Conservation (phyloP, 345 rosid genomes). For the Noccaea caerulescens region DNA sequence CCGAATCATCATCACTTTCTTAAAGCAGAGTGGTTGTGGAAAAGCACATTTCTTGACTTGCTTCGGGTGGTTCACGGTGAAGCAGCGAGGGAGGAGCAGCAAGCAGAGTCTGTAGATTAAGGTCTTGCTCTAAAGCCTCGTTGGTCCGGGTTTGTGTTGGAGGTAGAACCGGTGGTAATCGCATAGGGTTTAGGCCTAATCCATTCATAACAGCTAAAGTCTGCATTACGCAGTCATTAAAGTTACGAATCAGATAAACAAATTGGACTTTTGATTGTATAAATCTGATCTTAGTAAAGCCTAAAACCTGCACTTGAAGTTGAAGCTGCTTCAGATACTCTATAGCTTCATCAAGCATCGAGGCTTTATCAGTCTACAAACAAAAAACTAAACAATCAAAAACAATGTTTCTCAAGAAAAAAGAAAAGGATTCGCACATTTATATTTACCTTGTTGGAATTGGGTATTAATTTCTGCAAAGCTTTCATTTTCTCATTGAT, state of each 20-base stretch:
- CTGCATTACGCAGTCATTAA: constrained; percentile 27
- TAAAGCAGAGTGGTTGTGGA: constrained; percentile 29
- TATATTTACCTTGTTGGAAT: constrained; percentile 66
- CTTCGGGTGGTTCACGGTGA: constrained; percentile 26
- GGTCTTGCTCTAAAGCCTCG: constrained; percentile 23
- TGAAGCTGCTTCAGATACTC: constrained; percentile 87
- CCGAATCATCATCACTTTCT: constrained; percentile 12
- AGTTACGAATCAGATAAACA: constrained; percentile 12
- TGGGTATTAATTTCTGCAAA: constrained; percentile 73
- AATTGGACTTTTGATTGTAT: not conserved
- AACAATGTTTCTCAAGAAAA: not conserved
- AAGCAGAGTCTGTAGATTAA: constrained; percentile 33
- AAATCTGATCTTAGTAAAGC: not conserved
- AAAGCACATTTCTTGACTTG: constrained; percentile 32
- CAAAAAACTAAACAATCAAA: not conserved
- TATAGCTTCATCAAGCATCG: constrained; percentile 87
- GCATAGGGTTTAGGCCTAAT: constrained; percentile 40
- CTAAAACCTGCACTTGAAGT: constrained; percentile 73
- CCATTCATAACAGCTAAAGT: constrained; percentile 39
- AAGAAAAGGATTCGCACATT: not conserved
- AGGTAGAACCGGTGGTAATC: constrained; percentile 36
- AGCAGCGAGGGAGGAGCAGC: constrained; percentile 26
- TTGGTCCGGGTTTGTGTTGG: constrained; percentile 29
- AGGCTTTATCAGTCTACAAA: constrained; percentile 79
- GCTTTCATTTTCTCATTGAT: constrained; percentile 89